These are phyloP conservation scores for Elongisporangium anandrum DNA, from an alignment of 352 stramenopile genomes.

Conservation along the genomic window DNA sequence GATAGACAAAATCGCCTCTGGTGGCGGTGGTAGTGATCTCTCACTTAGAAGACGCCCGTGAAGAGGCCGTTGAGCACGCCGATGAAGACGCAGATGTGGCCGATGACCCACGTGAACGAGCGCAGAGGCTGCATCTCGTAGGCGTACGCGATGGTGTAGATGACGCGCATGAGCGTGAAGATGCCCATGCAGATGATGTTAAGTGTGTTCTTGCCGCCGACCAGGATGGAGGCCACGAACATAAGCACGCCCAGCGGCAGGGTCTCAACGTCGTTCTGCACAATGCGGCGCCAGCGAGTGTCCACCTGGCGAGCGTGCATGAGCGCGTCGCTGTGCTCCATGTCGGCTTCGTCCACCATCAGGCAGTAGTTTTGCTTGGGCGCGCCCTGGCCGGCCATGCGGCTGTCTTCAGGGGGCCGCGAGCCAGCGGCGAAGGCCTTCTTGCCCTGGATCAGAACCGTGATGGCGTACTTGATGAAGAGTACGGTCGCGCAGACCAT, in stretches of 20 bases:
- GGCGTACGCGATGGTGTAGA: constrained; percentile 11
- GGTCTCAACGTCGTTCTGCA: constrained; percentile 15
- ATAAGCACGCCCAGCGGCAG: constrained; percentile 10
- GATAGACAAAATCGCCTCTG: not conserved
- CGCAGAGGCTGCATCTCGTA: constrained; percentile 11
- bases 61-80: not conserved
- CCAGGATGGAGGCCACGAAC: constrained; percentile 5
- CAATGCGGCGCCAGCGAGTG: constrained; percentile 13
- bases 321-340: constrained; percentile 1
- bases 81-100: not conserved
- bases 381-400: not conserved
- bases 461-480: constrained; percentile 13
- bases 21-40: not conserved
- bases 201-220: constrained; percentile 5
- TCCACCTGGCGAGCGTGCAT: not conserved
- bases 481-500: constrained; percentile 1
- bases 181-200: constrained; percentile 3
- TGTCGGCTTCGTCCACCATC: not conserved
- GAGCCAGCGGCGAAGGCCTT: constrained; percentile 12
- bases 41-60: not conserved
- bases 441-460: constrained; percentile 8
- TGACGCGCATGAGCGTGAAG: constrained; percentile 10
- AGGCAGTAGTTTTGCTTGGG: not conserved
- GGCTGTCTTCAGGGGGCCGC: constrained; percentile 9
- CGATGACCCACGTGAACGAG: constrained; percentile 4